Conservation (phyloP, 2,329 filamentous ascomycete species). For the Ophiostoma piceae region DNA sequence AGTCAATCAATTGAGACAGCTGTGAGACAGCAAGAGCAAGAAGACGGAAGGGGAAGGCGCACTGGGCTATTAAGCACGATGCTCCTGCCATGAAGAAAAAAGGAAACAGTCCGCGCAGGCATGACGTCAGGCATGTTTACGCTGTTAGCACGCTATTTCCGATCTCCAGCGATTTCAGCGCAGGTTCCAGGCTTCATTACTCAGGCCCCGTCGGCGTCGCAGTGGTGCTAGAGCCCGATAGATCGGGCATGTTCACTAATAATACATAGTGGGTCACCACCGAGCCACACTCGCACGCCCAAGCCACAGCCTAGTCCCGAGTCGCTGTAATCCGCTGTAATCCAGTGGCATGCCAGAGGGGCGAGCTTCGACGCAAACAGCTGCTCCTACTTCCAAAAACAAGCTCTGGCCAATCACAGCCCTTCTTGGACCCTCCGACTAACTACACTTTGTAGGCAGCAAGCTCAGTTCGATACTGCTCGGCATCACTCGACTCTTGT, state of each 20-base stretch:
- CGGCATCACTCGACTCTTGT: background rate
- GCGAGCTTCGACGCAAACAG: slow-evolving; percentile 5
- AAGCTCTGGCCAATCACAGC: slow-evolving; percentile 7
- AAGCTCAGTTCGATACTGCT: background rate
- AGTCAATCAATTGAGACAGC: background rate
- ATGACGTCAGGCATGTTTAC: slow-evolving; percentile 5
- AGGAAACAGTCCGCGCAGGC: background rate
- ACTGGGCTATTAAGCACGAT: background rate
- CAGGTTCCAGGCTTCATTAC: background rate
- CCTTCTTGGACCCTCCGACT: background rate
- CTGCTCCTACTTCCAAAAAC: background rate
- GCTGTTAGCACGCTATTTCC: background rate
- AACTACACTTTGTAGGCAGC: background rate
- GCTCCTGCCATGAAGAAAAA: too few species aligned
- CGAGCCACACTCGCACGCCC: background rate
- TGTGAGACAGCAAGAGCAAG: slow-evolving; percentile 4
- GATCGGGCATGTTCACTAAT: background rate
- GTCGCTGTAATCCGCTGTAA: background rate
- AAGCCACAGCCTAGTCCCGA: slow-evolving; percentile 2
- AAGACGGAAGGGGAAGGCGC: background rate
- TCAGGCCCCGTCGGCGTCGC: background rate
- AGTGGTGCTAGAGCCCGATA: background rate
- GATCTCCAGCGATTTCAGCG: background rate
- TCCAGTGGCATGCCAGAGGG: background rate
- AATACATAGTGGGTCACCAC: background rate